Evolutionary conservation across 1,284 basidiomycete genomes (phyloP), one percentile per base, ranked within the genome.

Genomic region (Ceratobasidium sp.): DNA sequence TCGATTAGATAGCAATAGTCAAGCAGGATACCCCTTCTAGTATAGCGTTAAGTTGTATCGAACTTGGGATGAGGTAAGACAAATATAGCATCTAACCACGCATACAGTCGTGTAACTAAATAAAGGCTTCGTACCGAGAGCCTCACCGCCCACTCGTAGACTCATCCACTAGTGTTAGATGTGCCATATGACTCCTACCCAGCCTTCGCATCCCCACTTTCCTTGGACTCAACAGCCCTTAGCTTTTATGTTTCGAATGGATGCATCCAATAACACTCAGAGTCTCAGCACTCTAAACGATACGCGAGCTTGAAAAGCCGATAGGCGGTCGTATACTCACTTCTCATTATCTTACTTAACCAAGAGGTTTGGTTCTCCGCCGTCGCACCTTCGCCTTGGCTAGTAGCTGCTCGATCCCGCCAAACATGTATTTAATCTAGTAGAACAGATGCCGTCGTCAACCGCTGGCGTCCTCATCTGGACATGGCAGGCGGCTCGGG

Each of bases 261-360:
- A 20, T 17, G 10, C 48, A 7, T 12, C 3, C 17, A 3, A 12
- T 20, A 20, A 50, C 9, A 50, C 48, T 17, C 20, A 26, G 48
- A 28, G 26, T n/a, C n/a, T n/a, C n/a, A n/a, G n/a, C n/a, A n/a
- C n/a, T n/a, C n/a, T n/a, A n/a, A n/a, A n/a, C n/a, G n/a, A n/a
- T n/a, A n/a, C n/a, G n/a, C n/a, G n/a, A n/a, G n/a, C n/a, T n/a
- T n/a, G n/a, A n/a, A n/a, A n/a, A n/a, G n/a, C n/a, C n/a, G n/a
- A n/a, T n/a, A n/a, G n/a, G n/a, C n/a, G n/a, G n/a, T n/a, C n/a
- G n/a, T n/a, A n/a, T n/a, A 46, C 70, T 62, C n/a, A 73, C 70
- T 73, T n/a, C 46, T 62, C n/a, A 73, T 73, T 23, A 73, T n/a
- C n/a, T n/a, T n/a, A 23, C 46, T 73, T 73, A 57, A 73, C 44